A percentile compares a stretch with the other conserved stretches of the same genome.
Conservation (phyloP, 148 eudicot genomes). For the Camellia lanceoleosa region DNA sequence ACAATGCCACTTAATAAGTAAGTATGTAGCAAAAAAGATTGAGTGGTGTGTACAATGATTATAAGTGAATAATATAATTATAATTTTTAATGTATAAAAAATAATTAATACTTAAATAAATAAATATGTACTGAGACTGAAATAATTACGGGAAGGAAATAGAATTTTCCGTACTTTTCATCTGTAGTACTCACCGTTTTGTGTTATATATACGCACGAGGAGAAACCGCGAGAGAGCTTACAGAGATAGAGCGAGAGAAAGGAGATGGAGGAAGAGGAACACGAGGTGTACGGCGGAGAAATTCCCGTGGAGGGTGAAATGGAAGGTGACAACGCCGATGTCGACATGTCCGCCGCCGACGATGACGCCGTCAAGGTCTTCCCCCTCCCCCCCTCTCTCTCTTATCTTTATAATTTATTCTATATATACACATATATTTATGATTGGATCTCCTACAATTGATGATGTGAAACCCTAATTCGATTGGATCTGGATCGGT, state of each 20-base stretch:
- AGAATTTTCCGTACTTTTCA: no score
- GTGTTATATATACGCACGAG: no score
- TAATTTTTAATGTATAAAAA: no score
- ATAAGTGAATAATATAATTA: no score
- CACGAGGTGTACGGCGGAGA: constrained; percentile 96
- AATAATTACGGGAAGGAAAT: no score
- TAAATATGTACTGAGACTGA: no score
- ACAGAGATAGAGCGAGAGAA: neutral
- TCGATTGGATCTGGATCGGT: neutral
- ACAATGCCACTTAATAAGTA: no score
- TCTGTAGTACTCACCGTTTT: no score
- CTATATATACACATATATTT: neutral
- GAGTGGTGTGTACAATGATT: no score
- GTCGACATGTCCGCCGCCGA: constrained; percentile 71
- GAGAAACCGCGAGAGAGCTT: no score
- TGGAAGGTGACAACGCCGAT: constrained; percentile 57
- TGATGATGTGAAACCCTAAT: constrained; percentile 2
- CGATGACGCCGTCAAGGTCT: constrained; percentile 80
- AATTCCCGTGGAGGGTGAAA: constrained; percentile 69
- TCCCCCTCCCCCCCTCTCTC: neutral
- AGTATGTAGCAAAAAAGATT: no score
- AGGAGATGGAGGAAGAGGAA: constrained; percentile 75
- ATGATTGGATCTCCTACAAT: neutral
- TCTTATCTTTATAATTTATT: neutral
- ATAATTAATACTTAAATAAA: no score